Evolutionary conservation across 2,329 filamentous ascomycete species (phyloP), one percentile per base, ranked within the genome.

Genomic region (Clonostachys sp.): DNA sequence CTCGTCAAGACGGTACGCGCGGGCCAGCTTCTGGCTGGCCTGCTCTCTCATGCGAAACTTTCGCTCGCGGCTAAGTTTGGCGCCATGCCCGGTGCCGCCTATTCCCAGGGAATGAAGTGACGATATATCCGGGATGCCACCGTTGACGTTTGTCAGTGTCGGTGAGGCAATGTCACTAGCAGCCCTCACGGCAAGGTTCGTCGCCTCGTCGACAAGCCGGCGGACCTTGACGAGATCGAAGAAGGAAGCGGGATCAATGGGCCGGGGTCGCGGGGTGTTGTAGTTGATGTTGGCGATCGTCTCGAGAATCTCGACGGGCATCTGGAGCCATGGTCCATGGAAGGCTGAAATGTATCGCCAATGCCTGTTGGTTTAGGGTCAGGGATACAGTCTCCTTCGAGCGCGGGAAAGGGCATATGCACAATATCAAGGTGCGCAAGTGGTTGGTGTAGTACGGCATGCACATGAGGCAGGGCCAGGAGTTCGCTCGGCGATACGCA

Each of bases 321-420:
- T 74, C 64, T 90, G 85, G 13, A 91, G 79, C 89, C 89, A 94
- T 55, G 87, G 84, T 20, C 89, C 89, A 61, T 91, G 85, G 60
- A 89, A 94, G 30, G 84, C 87, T 18, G 87, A 91, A 50, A 94
- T 91, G 64, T 90, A 89, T 53, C 84, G 80, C 89, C 88, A 92
- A 69, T 92, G 87, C 64, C 89, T 92, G 18, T 30, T 30, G 24
- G 24, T 4, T 9, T 30, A 30, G 24, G 24, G 7, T 41, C 45
- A 34, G 44, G 9, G 46, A 47, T 44, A 47, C 24, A 9, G 24
- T 30, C 24, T 30, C 24, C 24, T 30, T 30, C 24, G 24, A 30
- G 9, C 24, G 24, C 24, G 24, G 24, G 9, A 30, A 30, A 9
- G 24, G 24, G 8, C n/a, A 44, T 47, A 41, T 50, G 51, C 57